Base-by-base conservation (phyloP, 306 rosid genomes). In the Corylus avellana region DNA sequence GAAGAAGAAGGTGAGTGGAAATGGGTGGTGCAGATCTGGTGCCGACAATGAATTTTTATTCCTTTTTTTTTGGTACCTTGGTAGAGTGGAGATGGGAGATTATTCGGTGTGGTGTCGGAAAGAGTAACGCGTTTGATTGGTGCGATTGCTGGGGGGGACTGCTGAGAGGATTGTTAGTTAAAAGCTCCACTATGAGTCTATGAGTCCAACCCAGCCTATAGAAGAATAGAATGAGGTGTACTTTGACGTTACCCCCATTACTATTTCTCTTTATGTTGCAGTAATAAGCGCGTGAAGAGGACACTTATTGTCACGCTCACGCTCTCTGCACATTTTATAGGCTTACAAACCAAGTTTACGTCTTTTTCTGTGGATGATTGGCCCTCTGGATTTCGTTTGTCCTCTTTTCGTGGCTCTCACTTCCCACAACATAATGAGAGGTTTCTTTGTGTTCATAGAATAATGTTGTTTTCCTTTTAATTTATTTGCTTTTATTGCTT, bases 231-330 rank as follows among this genome's bases (percentile, higher is more conserved):
- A 57, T 20, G 63, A 20, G 11, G 13, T 1, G 64, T 22, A 8
- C 32, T 3, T 57, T 57, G 7, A 20, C 63, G 63, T 20, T 57
- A 8, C 9, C 20, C 61, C 16, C 22, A 22, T 22, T 57, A 7
- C n/a, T 10, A 57, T 57, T 20, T 7, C 2, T 6, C 8, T 20
- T 8, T 0, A 17, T 57, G 17, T n/a, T 9, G 8, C 9, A 6
- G 9, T n/a, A 2, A 3, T 3, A 42, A 66, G 78, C 72, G 80
- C 72, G 80, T 75, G 77, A 32, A 32, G 53, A 37, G 1, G 2
- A 20, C 39, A 49, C 66, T 9, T 46, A 4, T n/a, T 32, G 35
- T 32, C 35, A 32, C 2, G 2, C 56, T 50, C 49, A 46, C 49
- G 10, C 49, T 46, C 49, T 46, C 10, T 46, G 49, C 49, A 7